Conservation (phyloP, 768 basidiomycete genomes). For the Podaxis sp. region DNA sequence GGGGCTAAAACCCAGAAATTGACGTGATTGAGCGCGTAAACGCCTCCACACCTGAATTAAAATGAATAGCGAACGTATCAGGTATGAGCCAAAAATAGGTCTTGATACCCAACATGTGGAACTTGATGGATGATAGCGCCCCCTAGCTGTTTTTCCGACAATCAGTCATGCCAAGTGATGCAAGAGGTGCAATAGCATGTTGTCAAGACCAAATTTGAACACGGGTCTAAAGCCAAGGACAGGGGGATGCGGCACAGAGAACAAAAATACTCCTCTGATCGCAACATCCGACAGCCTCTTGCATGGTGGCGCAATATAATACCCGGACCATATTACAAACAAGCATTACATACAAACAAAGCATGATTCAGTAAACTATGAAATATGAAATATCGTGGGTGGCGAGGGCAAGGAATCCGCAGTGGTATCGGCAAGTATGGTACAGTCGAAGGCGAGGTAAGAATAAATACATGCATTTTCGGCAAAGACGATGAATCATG, state of each 20-base stretch:
- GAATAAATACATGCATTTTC: slow-evolving; percentile 10
- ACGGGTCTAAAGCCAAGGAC: not conserved
- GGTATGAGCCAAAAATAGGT: not conserved
- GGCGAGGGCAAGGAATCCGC: slow-evolving; percentile 7
- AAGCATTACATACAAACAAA: slow-evolving; percentile 11
- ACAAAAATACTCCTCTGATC: slow-evolving; percentile 1
- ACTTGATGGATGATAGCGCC: slow-evolving; percentile 1
- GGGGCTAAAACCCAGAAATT: not conserved
- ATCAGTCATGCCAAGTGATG: slow-evolving; percentile 3
- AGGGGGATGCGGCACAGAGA: not conserved
- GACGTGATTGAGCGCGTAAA: slow-evolving; percentile 6
- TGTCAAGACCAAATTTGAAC: not conserved
- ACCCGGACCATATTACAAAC: slow-evolving; percentile 7
- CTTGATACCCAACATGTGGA: not conserved
- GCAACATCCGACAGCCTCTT: not conserved
- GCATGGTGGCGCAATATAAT: not conserved
- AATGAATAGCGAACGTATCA: not conserved
- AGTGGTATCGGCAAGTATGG: slow-evolving; percentile 14
- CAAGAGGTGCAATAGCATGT: not conserved
- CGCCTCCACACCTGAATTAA: not conserved
- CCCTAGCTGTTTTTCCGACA: not conserved
- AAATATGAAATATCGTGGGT: not conserved
- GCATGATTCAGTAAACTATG: slow-evolving; percentile 2
- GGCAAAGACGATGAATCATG: slow-evolving; percentile 2
- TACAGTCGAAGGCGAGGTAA: slow-evolving; percentile 10